Evolutionary conservation across 768 basidiomycete genomes (phyloP), one percentile per base, ranked within the genome.

Genomic region (Boletus huronensis): DNA sequence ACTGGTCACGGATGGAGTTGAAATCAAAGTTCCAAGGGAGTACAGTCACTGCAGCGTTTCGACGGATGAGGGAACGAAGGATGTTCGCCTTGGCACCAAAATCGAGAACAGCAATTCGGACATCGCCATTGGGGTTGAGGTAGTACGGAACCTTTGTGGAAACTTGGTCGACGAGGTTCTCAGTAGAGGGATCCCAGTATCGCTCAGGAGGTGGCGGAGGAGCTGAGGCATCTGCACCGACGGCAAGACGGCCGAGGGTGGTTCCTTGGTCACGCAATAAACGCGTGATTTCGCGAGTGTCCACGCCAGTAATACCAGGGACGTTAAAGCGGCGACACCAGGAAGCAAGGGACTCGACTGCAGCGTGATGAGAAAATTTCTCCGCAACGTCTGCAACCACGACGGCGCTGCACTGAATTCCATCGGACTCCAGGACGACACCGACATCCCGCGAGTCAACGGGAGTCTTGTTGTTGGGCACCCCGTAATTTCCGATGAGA

Each of bases 61-160:
- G 88, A 61, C 89, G 86, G 59, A 97, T 86, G 58, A 99, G 85
- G 2, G 93, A 84, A 54, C 97, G 92, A 52, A 93, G 76, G 58
- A 99, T 99, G 75, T 99, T 99, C 47, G 97, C 95, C 73, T 99
- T 99, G 55, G 87, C 88, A 55, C 97, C 97, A 67, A 97, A 98
- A 71, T 98, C 97, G 55, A 98, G 84, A 16, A 99, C 89, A 14
- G 94, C 97, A 59, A 99, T 92, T 67, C 87, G 90, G 64, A 97
- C 82, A 59, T 90, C 87, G 25, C 96, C 96, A 5, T 74, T 75
- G 19, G 90, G 84, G 70, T 99, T 98, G 48, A 98, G 81, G 28
- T 83, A 77, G 75, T 94, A 98, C 0, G 90, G 84, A 48, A 77
- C 71, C 55, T 86, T 87, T 36, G 95, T 96, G 6, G 96, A 98